Evolutionary conservation across 306 rosid species (phyloP), one percentile per base, ranked within the genome.

Genomic region (Gastrolobium bilobum): DNA sequence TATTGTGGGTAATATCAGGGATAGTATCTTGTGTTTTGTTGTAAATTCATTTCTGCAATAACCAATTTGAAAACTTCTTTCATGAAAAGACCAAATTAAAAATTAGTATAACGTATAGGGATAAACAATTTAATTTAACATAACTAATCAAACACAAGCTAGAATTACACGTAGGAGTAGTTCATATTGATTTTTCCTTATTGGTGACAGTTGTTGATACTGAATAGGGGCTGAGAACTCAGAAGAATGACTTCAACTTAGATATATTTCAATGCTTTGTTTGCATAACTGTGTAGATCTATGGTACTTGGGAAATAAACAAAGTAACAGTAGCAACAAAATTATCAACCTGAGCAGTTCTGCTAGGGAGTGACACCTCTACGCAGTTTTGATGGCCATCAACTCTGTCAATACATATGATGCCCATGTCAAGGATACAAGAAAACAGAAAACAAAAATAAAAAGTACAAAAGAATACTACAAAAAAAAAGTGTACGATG

Each of bases 281-380:
- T 52, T 44, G 39, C 5, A 33, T 57, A 71, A 44, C 67, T 31
- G 34, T 9, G 63, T 40, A 47, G 58, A 40, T 10, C 61, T 42
- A 54, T 50, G 40, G 10, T 54, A 69, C 42, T 26, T 44, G 29
- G 59, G 31, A 30, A 75, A 58, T 54, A 75, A 20, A 20, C 26
- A 76, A 66, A 71, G 69, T 62, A 64, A 78, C 13, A 34, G 51
- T 63, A 2, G 73, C 57, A 61, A 72, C 10, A 76, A 75, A 73
- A 53, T 57, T 58, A 86, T 81, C 77, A 76, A 92, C 99, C 98
- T 92, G 99, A 34, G 98, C 93, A 61, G 97, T 95, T 81, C 97
- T 84, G 71, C 91, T 83, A 8, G 94, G 98, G 70, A 92, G 88
- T 69, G 86, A 73, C 84, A 90, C 90, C 75, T 87, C 96, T 75